A percentile compares a stretch with the other conserved stretches of the same genome.
Evolutionary conservation across 73 alveolate genomes (phyloP).

Genomic region (Symbiodinium pilosum): DNA sequence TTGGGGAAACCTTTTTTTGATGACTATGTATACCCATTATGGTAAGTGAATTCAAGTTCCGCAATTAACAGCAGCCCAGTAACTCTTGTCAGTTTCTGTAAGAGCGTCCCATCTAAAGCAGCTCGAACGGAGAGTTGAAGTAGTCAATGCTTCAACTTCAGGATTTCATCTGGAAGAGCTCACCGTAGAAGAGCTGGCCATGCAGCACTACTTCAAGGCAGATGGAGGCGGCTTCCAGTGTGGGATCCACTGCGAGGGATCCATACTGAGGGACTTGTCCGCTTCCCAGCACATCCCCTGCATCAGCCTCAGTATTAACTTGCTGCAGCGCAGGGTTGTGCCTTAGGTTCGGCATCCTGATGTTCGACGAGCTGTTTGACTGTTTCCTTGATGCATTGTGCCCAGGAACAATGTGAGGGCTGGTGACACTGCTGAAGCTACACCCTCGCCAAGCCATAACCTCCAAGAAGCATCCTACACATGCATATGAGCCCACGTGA

Average conservation of each 20-base stretch:
- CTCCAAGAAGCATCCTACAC: no score
- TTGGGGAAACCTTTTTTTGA: neutral
- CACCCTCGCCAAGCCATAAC: no score
- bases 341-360: slow-evolving; percentile 78
- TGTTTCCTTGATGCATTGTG: neutral
- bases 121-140: neutral
- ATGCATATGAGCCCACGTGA: neutral
- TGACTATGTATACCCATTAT: neutral
- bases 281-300: neutral
- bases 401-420: neutral
- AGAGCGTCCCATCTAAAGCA: neutral
- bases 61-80: no score
- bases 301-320: neutral
- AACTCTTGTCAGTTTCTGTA: no score
- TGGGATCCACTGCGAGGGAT: slow-evolving; percentile 93
- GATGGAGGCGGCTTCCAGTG: slow-evolving; percentile 66
- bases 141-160: neutral
- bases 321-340: neutral
- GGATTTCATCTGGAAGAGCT: slow-evolving; percentile 83
- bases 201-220: slow-evolving; percentile 50
- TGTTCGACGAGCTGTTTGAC: slow-evolving; percentile 85
- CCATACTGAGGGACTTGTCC: slow-evolving; percentile 50
- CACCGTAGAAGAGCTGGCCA: slow-evolving; percentile 90
- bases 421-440: neutral
- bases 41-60: no score